Conservation (phyloP, 495 filamentous ascomycete genomes). For the Lophium mytilinum region DNA sequence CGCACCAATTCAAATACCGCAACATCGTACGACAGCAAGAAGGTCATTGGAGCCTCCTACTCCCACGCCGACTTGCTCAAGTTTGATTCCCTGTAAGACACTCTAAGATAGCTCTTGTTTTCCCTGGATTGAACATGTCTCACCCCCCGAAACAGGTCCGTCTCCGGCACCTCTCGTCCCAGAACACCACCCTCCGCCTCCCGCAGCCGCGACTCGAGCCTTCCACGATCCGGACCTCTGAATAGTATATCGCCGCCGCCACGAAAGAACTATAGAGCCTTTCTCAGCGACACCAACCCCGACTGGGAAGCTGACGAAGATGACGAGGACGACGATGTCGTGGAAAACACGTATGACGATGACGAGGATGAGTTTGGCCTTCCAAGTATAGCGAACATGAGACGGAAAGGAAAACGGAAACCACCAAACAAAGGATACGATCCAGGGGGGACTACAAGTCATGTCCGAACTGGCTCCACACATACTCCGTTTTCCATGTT, state of each 20-base stretch:
- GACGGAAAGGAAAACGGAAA: constrained; percentile 53
- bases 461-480: neutral
- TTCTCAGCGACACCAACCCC: constrained; percentile 64
- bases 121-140: neutral
- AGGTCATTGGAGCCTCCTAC: constrained; percentile 92
- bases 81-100: constrained; percentile 60
- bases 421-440: constrained; percentile 41
- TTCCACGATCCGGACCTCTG: constrained; percentile 36
- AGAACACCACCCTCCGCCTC: constrained; percentile 53
- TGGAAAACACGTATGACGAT: constrained; percentile 60
- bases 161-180: constrained; percentile 46
- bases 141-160: constrained; percentile 37
- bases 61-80: constrained; percentile 93
- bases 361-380: constrained; percentile 94
- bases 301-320: constrained; percentile 59
- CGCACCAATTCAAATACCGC: constrained; percentile 47
- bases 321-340: constrained; percentile 47
- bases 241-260: constrained; percentile 47
- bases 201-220: constrained; percentile 41
- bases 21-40: constrained; percentile 55
- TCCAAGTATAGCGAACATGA: constrained; percentile 82
- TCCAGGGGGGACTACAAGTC: constrained; percentile 34
- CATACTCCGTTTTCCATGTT: constrained; percentile 48
- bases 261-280: constrained; percentile 63
- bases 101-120: neutral